Base-by-base conservation (phyloP, 1,139 yeast species). In the Spencermartinsiella ligniputridi region DNA sequence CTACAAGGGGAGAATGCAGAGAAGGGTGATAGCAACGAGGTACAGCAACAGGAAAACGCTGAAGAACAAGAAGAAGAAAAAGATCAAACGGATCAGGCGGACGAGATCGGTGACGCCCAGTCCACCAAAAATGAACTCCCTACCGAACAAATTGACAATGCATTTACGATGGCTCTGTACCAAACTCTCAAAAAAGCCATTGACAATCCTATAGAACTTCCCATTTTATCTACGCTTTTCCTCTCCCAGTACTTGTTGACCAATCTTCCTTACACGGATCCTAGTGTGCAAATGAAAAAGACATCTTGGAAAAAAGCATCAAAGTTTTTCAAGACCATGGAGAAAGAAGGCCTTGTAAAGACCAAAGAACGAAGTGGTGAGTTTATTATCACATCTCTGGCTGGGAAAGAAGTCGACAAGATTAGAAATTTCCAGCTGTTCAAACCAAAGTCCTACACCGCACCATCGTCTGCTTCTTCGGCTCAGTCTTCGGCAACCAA, bases 231-330 rank as follows among this genome's bases (percentile, higher is more conserved):
- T 1, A 87, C 97, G 0, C 76, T 74, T 13, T 84, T 92, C 62
- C 79, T 89, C 75, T 76, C 92, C 0, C 76, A 73, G 39, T 78
- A 81, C 56, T 70, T 89, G 12, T 71, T 80, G 53, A 81, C 77
- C 44, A 86, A 88, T 61, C 66, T 90, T n/a, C 95, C 95, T 0
- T 64, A 65, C 35, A 78, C 78, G 51, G 69, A 67, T 49, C 62
- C 75, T n/a, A 72, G 71, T 37, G 76, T 87, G 36, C 80, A 76
- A 48, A 76, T 92, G 56, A 90, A 89, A 63, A 83, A 80, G 56
- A 82, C 96, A 0, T 78, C 90, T 2, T 90, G 95, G 95, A 89
- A 85, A 62, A 92, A 92, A 60, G 79, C 94, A 1, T 75, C 90
- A 17, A 90, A 89, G 63, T 88, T 81, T 57, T 68, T 90, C 45